Conservation (phyloP, 768 basidiomycete species). For the Sarcodon sp. region DNA sequence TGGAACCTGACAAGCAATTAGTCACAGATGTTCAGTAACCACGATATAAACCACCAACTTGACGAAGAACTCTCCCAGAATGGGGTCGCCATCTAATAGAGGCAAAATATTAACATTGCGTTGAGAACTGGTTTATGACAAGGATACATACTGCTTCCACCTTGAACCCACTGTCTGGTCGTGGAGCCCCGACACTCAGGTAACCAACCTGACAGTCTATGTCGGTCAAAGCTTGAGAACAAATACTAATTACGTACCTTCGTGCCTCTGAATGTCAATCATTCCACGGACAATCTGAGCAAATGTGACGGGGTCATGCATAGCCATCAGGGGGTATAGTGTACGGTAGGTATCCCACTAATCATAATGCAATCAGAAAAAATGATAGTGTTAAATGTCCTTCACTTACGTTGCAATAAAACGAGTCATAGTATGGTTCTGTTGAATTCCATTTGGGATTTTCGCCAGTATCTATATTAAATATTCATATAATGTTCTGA, state of each 20-base stretch:
- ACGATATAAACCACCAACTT: slow-evolving; percentile 25
- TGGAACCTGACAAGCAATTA: slow-evolving; percentile 25
- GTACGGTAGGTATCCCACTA: slow-evolving; percentile 61
- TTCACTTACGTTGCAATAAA: slow-evolving; percentile 50
- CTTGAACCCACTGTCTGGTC: slow-evolving; percentile 38
- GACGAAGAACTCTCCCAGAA: slow-evolving; percentile 51
- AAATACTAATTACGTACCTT: slow-evolving; percentile 26
- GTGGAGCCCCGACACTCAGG: slow-evolving; percentile 53
- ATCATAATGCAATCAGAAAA: neutral
- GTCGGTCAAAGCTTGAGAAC: neutral
- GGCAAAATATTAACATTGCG: neutral
- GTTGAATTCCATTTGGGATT: slow-evolving; percentile 51
- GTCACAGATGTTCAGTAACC: neutral
- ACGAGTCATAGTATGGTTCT: slow-evolving; percentile 55
- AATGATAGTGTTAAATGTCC: neutral
- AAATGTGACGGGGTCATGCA: slow-evolving; percentile 49
- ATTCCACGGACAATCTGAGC: slow-evolving; percentile 48
- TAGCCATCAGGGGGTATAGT: slow-evolving; percentile 46
- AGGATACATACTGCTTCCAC: slow-evolving; percentile 40
- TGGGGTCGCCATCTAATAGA: slow-evolving; percentile 43
- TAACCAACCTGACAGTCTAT: slow-evolving; percentile 36
- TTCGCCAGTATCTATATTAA: slow-evolving; percentile 40
- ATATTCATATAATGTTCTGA: no score
- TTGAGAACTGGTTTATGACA: neutral
- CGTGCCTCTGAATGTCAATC: slow-evolving; percentile 55